Evolutionary conservation across 768 basidiomycete genomes (phyloP).

Genomic region (Xerocomellus intermedius): DNA sequence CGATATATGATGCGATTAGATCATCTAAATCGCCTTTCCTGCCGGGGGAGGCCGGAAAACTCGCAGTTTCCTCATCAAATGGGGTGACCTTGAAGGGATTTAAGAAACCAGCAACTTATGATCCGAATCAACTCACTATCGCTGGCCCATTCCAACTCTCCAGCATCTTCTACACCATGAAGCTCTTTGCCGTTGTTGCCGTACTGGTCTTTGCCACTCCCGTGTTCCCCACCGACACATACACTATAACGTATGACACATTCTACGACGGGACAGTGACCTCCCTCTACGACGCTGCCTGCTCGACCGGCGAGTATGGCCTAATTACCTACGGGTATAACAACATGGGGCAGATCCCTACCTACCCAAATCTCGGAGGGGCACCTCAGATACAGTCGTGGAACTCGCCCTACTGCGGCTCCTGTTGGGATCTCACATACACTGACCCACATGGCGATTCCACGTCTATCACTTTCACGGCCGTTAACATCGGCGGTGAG

Average conservation of each 20-base stretch:
- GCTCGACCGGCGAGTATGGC: constrained; percentile 51
- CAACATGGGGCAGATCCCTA: background rate
- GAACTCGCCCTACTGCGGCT: no score
- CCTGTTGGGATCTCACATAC: no score
- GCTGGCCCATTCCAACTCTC: background rate
- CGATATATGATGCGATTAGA: no score
- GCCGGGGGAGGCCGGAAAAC: no score
- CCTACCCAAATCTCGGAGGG: background rate
- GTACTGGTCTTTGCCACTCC: constrained; percentile 8
- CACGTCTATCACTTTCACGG: no score
- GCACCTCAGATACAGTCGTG: background rate
- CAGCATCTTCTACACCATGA: constrained; percentile 10
- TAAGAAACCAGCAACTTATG: background rate
- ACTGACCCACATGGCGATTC: no score
- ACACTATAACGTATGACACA: constrained; percentile 43
- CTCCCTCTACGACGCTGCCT: constrained; percentile 45
- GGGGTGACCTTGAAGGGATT: background rate
- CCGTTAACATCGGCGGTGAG: background rate
- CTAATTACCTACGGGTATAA: background rate
- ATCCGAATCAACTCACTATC: background rate
- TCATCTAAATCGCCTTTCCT: no score
- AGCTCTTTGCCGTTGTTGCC: background rate
- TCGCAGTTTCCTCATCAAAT: no score
- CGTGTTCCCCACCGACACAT: constrained; percentile 1
- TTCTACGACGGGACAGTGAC: constrained; percentile 45